Evolutionary conservation across 2,329 filamentous ascomycete species (phyloP).

Genomic region (Aspergillus vadensis): DNA sequence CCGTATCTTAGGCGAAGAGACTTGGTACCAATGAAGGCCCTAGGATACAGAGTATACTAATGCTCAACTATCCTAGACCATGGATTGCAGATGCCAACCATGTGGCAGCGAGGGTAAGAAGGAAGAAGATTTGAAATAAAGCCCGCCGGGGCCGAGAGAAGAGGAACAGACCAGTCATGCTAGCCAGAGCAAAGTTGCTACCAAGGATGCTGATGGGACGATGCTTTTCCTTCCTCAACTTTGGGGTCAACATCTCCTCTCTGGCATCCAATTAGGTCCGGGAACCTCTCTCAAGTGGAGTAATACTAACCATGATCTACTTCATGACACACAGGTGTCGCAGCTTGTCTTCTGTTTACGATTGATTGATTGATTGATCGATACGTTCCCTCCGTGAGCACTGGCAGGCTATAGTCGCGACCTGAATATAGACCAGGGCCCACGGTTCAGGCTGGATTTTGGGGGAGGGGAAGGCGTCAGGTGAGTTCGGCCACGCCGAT

Average conservation of each 20-base stretch:
- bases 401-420: not conserved
- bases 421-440: not conserved
- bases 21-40: not conserved
- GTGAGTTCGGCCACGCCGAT: slow-evolving; percentile 3
- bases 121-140: not conserved
- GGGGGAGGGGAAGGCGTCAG: not conserved
- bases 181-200: not conserved
- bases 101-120: slow-evolving; percentile 23
- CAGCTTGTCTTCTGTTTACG: not conserved
- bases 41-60: too few relatives aligned
- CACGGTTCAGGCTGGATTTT: not conserved
- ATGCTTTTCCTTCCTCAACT: not conserved
- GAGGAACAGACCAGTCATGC: not conserved
- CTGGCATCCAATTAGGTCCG: not conserved
- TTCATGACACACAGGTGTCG: not conserved
- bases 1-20: slow-evolving; percentile 3
- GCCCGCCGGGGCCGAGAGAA: not conserved
- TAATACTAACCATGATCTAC: not conserved
- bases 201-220: not conserved
- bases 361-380: not conserved
- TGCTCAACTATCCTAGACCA: not conserved
- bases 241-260: not conserved
- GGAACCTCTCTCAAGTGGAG: not conserved
- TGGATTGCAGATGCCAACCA: slow-evolving; percentile 35
- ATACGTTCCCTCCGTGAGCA: not conserved